Percentiles rank a stretch among this genome's conserved stretches.
These are phyloP conservation scores for Symbiodinium pilosum DNA, from an alignment of 73 alveolate species.

Conservation along the genomic window DNA sequence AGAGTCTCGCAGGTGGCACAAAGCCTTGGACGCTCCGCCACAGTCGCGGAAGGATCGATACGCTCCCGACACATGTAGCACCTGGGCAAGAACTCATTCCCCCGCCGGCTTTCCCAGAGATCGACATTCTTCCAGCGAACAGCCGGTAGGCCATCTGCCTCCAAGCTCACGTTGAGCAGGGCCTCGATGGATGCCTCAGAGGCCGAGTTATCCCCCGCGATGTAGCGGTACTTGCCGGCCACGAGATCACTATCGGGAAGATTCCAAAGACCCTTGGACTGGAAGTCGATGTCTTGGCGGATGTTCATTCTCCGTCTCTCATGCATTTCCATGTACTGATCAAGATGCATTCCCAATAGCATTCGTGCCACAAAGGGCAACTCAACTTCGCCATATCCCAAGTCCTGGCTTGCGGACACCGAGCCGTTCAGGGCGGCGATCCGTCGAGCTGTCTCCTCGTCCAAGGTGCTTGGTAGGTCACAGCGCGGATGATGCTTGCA, in stretches of 20 bases:
- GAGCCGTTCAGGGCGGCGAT: slow-evolving; percentile 68
- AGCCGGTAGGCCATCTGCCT: slow-evolving; percentile 30
- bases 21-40: slow-evolving; percentile 91
- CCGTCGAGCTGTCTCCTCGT: slow-evolving; percentile 77
- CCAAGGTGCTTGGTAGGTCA: slow-evolving; percentile 70
- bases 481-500: slow-evolving; percentile 91
- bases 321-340: slow-evolving; percentile 35
- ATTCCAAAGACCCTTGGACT: slow-evolving; percentile 67
- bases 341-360: slow-evolving; percentile 49
- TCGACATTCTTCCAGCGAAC: slow-evolving; percentile 79
- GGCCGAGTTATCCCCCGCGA: slow-evolving; percentile 55
- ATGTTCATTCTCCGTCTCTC: not conserved
- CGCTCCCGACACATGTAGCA: slow-evolving; percentile 91
- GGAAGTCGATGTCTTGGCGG: not conserved
- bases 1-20: slow-evolving; percentile 63
- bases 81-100: slow-evolving; percentile 83
- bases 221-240: slow-evolving; percentile 83
- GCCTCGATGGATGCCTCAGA: slow-evolving; percentile 32
- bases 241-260: slow-evolving; percentile 55
- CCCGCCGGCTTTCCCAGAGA: slow-evolving; percentile 91
- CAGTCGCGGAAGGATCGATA: slow-evolving; percentile 80
- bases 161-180: slow-evolving; percentile 40
- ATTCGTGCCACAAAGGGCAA: slow-evolving; percentile 58
- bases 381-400: slow-evolving; percentile 74
- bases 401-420: not conserved